Percentiles rank a stretch among this genome's conserved stretches.
phyloP scores from a whole-genome alignment of 352 stramenopile genomes.

The Phytophthora multivora region DNA sequence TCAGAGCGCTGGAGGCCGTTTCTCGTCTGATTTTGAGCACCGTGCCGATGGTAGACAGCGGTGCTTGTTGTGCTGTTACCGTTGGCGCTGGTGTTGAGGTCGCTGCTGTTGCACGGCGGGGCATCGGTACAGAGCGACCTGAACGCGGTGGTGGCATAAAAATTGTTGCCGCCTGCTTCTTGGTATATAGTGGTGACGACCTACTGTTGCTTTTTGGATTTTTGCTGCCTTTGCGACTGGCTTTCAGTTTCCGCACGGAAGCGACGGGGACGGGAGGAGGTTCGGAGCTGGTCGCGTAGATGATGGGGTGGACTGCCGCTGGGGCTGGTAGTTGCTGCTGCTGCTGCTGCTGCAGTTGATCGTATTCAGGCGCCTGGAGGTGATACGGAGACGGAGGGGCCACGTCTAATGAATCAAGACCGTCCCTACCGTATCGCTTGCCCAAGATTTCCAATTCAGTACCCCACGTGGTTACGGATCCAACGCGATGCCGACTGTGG shows the following conservation, averaged over 20 bases:
- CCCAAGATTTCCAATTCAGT: constrained; percentile 61
- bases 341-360: constrained; percentile 2
- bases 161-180: constrained; percentile 22
- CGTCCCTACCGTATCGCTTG: constrained; percentile 52
- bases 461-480: constrained; percentile 29
- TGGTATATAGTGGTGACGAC: neutral
- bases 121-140: constrained; percentile 8
- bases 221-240: constrained; percentile 22
- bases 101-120: neutral
- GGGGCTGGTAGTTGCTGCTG: constrained; percentile 3
- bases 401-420: constrained; percentile 19
- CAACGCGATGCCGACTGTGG: constrained; percentile 13
- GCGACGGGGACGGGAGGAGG: constrained; percentile 11
- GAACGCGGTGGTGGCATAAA: constrained; percentile 8
- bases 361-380: constrained; percentile 1
- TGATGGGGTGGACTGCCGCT: constrained; percentile 19
- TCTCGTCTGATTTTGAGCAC: constrained; percentile 55
- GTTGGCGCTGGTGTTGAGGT: constrained; percentile 2
- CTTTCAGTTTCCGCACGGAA: constrained; percentile 14
- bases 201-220: neutral
- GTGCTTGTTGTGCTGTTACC: neutral
- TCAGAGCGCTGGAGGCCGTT: constrained; percentile 57
- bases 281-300: constrained; percentile 9
- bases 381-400: constrained; percentile 1
- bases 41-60: constrained; percentile 18